Base-by-base conservation (phyloP, 768 basidiomycete species). In the Termitomyces sp. region DNA sequence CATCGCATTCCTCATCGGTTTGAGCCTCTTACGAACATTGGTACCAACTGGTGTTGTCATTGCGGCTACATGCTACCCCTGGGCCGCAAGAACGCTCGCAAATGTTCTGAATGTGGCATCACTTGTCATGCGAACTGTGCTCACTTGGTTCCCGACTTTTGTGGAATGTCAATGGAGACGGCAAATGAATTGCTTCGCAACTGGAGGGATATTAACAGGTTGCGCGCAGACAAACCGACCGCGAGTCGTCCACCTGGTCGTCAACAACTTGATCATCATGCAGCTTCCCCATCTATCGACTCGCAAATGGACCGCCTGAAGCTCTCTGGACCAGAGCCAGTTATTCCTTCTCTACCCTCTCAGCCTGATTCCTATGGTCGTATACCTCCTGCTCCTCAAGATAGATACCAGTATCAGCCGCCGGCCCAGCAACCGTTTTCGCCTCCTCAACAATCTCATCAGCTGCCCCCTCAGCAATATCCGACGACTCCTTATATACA, bases 101-200 rank as follows among this genome's bases (percentile, higher is more conserved):
- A 90, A 73, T 99, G 97, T 71, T 87, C 92, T 0, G 96, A 98
- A 72, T 99, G 97, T 75, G 86, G 89, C 67, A 87, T 98, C 64
- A 98, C 96, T 46, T 98, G 95, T 66, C 97, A 99, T 73, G 94
- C 93, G 20, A 91, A 94, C 62, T 99, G 97, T 74, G 92, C 95
- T 1, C 97, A 99, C 72, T 84, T 98, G 57, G 97, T 99, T 40
- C 97, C 97, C 58, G 96, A 99, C 74, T 98, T 99, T 74, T 99
- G 97, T 68, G 97, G 97, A 43, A 98, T 99, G 95, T 94, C 95
- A 37, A 98, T 98, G 96, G 96, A 98, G 74, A 96, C 93, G 37
- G 96, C 97, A 48, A 98, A 98, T 71, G 86, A 89, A 66, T 81
- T 99, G 20, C 82, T 99, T 51, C 85, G 88, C 51, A 89, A 95